phyloP scores from a whole-genome alignment of 176 grass and related monocot species.

The Urochloa ruziziensis region DNA sequence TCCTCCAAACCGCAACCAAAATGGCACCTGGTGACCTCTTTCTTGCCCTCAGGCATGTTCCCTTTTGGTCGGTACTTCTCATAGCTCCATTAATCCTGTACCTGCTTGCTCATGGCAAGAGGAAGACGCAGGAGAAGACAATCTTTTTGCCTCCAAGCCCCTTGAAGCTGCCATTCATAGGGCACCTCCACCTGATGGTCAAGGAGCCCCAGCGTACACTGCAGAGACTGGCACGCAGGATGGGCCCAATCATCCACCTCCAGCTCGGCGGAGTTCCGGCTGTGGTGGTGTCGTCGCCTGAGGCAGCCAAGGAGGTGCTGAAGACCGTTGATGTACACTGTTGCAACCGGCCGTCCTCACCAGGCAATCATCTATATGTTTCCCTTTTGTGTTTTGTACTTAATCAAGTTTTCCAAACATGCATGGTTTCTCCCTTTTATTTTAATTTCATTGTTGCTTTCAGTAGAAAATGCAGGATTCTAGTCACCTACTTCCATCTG shows the following conservation, averaged over 20 bases:
- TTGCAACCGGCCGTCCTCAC: conserved; percentile 16
- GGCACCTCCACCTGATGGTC: conserved; percentile 26
- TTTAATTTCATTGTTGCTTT: too few relatives aligned
- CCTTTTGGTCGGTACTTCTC: not conserved
- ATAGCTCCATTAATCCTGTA: not conserved
- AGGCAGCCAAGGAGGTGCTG: conserved; percentile 17
- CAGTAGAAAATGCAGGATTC: too few relatives aligned
- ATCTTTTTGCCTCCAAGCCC: conserved; percentile 6
- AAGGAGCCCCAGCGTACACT: not conserved
- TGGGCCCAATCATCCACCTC: conserved; percentile 8
- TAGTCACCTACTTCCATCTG: too few relatives aligned
- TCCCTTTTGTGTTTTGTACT: too few relatives aligned
- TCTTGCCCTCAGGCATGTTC: not conserved
- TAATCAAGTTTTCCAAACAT: too few relatives aligned
- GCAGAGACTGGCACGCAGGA: not conserved
- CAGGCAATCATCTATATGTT: not conserved
- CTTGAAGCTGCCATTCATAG: not conserved
- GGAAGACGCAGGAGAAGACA: not conserved
- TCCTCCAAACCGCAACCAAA: not conserved
- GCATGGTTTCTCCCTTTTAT: too few relatives aligned
- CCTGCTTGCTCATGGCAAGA: not conserved
- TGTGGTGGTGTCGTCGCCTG: conserved; percentile 3
- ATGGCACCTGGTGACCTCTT: not conserved
- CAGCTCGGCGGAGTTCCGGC: not conserved
- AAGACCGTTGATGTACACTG: conserved; percentile 22